Evolutionary conservation across 2,329 filamentous ascomycete genomes (phyloP), one percentile per base, ranked within the genome.

Genomic region (Metarhizium robertsii): DNA sequence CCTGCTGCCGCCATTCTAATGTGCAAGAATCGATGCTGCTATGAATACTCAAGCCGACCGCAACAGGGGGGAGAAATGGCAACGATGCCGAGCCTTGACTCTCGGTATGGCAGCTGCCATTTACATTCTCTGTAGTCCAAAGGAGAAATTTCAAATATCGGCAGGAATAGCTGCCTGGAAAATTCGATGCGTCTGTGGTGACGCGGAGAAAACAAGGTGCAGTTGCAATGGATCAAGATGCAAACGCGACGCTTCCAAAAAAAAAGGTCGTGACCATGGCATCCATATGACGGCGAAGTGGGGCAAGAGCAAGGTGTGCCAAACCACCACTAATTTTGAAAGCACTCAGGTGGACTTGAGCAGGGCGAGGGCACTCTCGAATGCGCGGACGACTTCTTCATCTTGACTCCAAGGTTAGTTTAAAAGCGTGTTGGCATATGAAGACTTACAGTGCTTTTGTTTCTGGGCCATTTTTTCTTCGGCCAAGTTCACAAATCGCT

Each of bases 401-500:
- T 73, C 71, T 73, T 47, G 30, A 54, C 20, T 29, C 14, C 10
- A 4, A 34, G 45, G 58, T 64, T 61, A 69, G 59, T 57, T 42
- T 18, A 16, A n/a, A 42, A 13, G n/a, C 6, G 14, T 6, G 20
- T 40, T 34, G 18, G 40, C 3, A 20, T 16, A 16, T 43, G 6
- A 4, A 38, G 46, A 54, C 87, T 74, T 73, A 95, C 91, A 89
- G 64, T 96, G 91, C 58, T 85, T 78, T 65, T 91, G 87, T 67
- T 87, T 94, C 61, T 86, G 79, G 54, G 84, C 82, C 55, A 95
- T 76, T 30, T 77, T 80, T 43, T 82, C 75, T 67, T 96, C 92
- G 0, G 86, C 83, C 47, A 90, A 76, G 59, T 86, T 83, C 34
- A 95, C 89, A 67, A 86, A 88, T 58, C 83, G 78, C 67, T 87